Evolutionary conservation across 805 yeast species (phyloP), one percentile per base, ranked within the genome.

Genomic region (Candida odintsovae): DNA sequence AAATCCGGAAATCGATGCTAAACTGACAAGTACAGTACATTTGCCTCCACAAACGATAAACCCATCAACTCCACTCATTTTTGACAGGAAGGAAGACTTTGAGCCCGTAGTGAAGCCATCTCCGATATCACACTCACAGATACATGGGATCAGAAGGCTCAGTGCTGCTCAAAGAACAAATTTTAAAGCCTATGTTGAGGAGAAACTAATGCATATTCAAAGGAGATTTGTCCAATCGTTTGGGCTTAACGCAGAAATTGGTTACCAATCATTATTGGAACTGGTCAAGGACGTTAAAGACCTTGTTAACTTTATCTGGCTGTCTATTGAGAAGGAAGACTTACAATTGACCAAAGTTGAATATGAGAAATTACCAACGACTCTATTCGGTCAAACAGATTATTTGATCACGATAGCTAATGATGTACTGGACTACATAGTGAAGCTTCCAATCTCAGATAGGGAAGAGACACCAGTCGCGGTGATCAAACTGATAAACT

Each of bases 401-500:
- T 84, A 83, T 53, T 62, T 84, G 16, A 66, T 87, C 21, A 72
- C 73, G 37, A 71, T 86, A 2, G 76, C 87, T 42, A 88, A 85
- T 42, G 90, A 84, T 50, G 57, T 83, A 25, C 72, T 80, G 41
- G 90, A 83, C 51, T 84, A 76, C 53, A 52, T 82, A 9, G 72
- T 68, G 13, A 79, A 73, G 52, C 68, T 68, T 50, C 51, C 69
- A 41, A 50, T 70, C 45, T 35, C 53, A 45, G 44, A 46, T 21
- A 41, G 42, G 35, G 45, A 38, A 44, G 57, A 60, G 45, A 55
- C 68, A 26, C 50, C 70, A 29, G 40, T 71, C 31, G 57, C 68
- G 56, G 49, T 77, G 38, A 63, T 75, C 35, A 64, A 63, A 29
- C 50, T 71, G 7, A 47, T 75, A 6, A 59, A 63, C 38, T 66